A percentile compares a stretch with the other conserved stretches of the same genome.
phyloP scores from a whole-genome alignment of 345 rosid species.

The Boechera stricta region DNA sequence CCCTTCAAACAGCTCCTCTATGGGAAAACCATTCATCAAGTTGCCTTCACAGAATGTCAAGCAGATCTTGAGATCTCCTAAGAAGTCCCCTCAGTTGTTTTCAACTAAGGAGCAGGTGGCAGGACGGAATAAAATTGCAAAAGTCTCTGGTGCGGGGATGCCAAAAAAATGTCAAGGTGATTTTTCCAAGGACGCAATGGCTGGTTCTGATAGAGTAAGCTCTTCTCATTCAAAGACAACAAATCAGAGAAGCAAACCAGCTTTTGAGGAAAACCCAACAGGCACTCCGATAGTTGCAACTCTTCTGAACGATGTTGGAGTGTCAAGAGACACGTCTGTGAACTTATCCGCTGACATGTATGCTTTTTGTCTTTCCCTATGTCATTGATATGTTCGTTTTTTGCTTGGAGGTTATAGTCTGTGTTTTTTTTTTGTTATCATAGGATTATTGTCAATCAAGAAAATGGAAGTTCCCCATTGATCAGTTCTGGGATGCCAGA shows the following conservation, averaged over 20 bases:
- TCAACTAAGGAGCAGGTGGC: conserved; percentile 43
- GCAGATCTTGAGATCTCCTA: conserved; percentile 55
- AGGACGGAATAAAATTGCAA: conserved; percentile 55
- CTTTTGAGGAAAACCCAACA: conserved; percentile 60
- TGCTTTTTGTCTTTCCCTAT: conserved; percentile 37
- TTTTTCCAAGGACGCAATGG: conserved; percentile 49
- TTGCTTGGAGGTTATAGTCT: conserved; percentile 19
- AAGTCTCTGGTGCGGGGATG: conserved; percentile 47
- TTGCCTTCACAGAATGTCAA: conserved; percentile 48
- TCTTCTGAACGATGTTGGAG: conserved; percentile 47
- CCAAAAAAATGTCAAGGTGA: conserved; percentile 57
- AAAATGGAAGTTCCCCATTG: conserved; percentile 50
- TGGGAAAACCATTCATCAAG: conserved; percentile 52
- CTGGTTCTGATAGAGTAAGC: conserved; percentile 48
- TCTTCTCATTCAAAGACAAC: conserved; percentile 53
- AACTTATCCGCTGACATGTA: conserved; percentile 57
- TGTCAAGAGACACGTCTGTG: conserved; percentile 49
- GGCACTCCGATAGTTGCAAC: conserved; percentile 55
- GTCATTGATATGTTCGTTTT: conserved; percentile 18
- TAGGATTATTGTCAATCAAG: conserved; percentile 56
- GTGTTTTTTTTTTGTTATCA: conserved; percentile 27
- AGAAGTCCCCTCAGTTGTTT: conserved; percentile 54
- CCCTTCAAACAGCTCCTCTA: conserved; percentile 39
- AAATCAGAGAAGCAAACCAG: conserved; percentile 54
- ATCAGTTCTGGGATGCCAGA: conserved; percentile 61